Base-by-base conservation (phyloP, 495 filamentous ascomycete genomes). In the Astrothelium subdiscretum region DNA sequence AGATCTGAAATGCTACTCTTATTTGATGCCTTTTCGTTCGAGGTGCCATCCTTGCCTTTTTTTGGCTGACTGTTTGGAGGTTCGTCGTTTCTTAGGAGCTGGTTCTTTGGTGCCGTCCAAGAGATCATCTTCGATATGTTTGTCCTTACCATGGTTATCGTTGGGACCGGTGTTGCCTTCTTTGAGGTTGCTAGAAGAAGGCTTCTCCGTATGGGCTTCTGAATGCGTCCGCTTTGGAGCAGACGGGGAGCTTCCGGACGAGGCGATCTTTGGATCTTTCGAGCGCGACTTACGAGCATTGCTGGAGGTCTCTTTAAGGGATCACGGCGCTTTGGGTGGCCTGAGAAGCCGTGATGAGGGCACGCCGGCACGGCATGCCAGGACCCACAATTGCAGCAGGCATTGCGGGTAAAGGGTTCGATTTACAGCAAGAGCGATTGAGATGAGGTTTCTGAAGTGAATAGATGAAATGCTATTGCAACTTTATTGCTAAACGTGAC, bases 1-100 rank as follows among this genome's bases (percentile, higher is more conserved):
- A 67, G 24, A 42, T 65, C 63, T 26, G 52, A 24, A 29, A 54
- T 54, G 6, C 48, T 24, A 24, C 24, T 8, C 48, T 27, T 54
- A 29, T 54, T 29, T 6, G 26, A 5, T 29, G 24, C 15, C 24
- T 54, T 54, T 29, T 54, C 11, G 22, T 26, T 57, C 2, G 31
- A 58, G 15, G 42, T 15, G 18, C 24, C 40, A 15, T 59, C 22
- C 22, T 65, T 61, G 59, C 24, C 38, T 20, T 0, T 27, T 31
- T 18, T 32, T 24, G 35, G 10, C 59, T n/a, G 59, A 43, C 2
- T 59, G 13, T 20, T 59, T n/a, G 3, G 58, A 31, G 8, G n/a
- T 38, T 31, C 31, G 31, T 32, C 38, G 4, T 24, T 38, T 59
- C 27, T 32, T 24, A 31, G 58, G 31, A 59, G 58, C 31, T 4